phyloP scores from a whole-genome alignment of 78 protist genomes.

The Parvularia atlantis region DNA sequence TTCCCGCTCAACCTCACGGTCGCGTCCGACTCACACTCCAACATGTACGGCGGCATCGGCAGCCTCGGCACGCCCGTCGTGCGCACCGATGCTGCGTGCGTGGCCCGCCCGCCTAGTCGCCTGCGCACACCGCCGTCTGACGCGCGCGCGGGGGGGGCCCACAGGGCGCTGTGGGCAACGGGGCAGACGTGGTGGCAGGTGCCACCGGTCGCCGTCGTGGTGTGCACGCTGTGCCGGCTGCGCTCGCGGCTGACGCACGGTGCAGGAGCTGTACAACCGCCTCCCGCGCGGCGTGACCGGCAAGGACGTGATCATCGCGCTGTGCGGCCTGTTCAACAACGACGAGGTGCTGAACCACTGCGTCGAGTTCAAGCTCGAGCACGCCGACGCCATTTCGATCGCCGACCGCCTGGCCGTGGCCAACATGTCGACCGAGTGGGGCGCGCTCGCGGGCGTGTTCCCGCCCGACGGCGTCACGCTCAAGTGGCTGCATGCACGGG shows the following conservation, averaged over 20 bases:
- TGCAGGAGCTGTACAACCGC: constrained; percentile 5
- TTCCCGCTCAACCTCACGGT: constrained; percentile 47
- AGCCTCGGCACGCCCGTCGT: constrained; percentile 66
- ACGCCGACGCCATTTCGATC: constrained; percentile 15
- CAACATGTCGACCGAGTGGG: constrained; percentile 75
- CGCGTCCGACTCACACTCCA: constrained; percentile 60
- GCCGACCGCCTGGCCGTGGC: constrained; percentile 55
- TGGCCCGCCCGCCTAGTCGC: no score
- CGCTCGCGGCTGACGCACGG: background rate
- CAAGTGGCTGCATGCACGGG: no score
- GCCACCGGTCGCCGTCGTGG: constrained; percentile 25
- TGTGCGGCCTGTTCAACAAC: constrained; percentile 51
- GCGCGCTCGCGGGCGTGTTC: constrained; percentile 65
- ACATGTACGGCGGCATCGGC: constrained; percentile 68
- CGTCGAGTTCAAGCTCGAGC: constrained; percentile 38
- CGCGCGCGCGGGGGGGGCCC: no score
- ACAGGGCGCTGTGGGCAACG: constrained; percentile 62
- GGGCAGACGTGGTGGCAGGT: constrained; percentile 65
- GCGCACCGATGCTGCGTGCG: constrained; percentile 68
- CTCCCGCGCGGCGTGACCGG: constrained; percentile 51
- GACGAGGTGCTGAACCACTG: constrained; percentile 62
- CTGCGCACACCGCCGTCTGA: no score
- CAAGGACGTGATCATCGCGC: constrained; percentile 63
- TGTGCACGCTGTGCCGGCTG: background rate
- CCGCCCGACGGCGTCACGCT: constrained; percentile 29